Percentiles rank a stretch among this genome's conserved stretches.
Conservation (phyloP, 164 flowering plant species). For the Aristolochia californica region DNA sequence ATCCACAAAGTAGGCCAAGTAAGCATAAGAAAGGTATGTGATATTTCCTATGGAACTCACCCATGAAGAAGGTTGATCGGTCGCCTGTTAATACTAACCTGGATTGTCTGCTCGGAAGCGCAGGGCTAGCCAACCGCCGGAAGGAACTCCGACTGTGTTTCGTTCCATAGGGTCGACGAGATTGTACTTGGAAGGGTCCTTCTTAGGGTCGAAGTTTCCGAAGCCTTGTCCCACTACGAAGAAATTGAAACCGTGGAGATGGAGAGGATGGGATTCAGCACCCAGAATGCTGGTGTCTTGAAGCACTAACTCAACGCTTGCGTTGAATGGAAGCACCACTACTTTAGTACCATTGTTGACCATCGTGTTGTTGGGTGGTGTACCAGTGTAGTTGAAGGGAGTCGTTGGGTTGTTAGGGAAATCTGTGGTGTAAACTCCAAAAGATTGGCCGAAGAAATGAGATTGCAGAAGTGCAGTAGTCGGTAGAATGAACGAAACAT, state of each 20-base stretch:
- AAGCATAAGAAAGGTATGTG: too few relatives aligned
- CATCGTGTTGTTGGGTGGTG: constrained; percentile 39
- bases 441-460: constrained; percentile 32
- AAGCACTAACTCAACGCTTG: constrained; percentile 56
- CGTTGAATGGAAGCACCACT: constrained; percentile 40
- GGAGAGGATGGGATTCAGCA: constrained; percentile 64
- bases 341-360: constrained; percentile 37
- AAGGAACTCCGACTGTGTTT: constrained; percentile 50
- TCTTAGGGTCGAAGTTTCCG: constrained; percentile 45
- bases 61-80: too few relatives aligned
- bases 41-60: too few relatives aligned
- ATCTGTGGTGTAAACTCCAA: constrained; percentile 45
- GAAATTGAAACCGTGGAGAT: constrained; percentile 68
- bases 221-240: constrained; percentile 58
- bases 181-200: constrained; percentile 43
- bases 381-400: constrained; percentile 55
- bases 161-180: constrained; percentile 51
- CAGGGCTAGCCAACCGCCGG: constrained; percentile 60
- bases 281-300: constrained; percentile 63
- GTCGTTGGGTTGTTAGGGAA: constrained; percentile 32
- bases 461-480: constrained; percentile 47
- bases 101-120: constrained; percentile 61
- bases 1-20: too few relatives aligned
- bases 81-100: constrained; percentile 18
- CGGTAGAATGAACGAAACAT: constrained; percentile 43